Evolutionary conservation across 495 filamentous ascomycete genomes (phyloP), one percentile per base, ranked within the genome.

Genomic region (Talaromyces proteolyticus): DNA sequence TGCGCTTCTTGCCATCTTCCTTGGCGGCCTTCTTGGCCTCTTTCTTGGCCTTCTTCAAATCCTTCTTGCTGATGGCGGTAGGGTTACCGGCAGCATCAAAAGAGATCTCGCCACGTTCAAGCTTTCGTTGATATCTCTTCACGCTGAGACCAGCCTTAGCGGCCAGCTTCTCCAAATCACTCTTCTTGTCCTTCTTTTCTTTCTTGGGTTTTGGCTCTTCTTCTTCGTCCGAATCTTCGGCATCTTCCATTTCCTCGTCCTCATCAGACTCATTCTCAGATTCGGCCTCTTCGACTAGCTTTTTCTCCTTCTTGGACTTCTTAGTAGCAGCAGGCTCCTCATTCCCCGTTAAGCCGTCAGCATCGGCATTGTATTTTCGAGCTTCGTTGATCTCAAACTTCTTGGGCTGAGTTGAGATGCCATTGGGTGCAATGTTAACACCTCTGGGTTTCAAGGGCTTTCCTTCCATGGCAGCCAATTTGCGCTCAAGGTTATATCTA

Each of bases 291-390:
- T 78, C 63, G 5, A 77, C 69, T 26, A 79, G 60, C 45, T 72
- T 77, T 65, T 80, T 77, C 42, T 75, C 57, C 14, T 72, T 64
- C 58, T 76, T 77, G 57, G 75, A 71, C 14, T 62, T 61, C 51
- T 79, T 78, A 56, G 73, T 75, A 17, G 68, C 59, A 1, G 65
- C 54, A 12, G 65, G 54, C 19, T 66, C 62, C 53, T 87, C 87
- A 57, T 92, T 84, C 6, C 80, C 80, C 45, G 77, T 72, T 42
- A 96, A 61, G 18, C 91, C 91, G 69, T 98, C 93, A 42, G 89
- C 93, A 68, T 96, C 93, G 22, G 82, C 73, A 66, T 97, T 97
- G 74, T 98, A 98, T 68, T 91, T 94, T 58, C 91, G 80, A n/a
- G 87, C 86, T 59, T 96, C 89, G 68, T 92, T 95, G 57, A 96